phyloP scores from a whole-genome alignment of 495 filamentous ascomycete genomes.

The Penicillium robsamsonii region DNA sequence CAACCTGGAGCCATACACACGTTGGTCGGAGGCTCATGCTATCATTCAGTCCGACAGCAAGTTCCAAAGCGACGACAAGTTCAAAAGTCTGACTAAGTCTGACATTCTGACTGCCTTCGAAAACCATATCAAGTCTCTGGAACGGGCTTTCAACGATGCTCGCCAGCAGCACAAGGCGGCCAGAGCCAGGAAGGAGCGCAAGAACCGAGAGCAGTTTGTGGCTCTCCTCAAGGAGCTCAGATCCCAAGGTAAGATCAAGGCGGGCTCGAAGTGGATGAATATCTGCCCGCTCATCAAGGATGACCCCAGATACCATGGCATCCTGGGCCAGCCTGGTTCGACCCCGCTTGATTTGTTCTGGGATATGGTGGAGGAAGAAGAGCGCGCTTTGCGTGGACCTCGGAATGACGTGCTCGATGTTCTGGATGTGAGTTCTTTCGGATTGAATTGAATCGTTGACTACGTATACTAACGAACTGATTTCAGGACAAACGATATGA shows the following conservation, averaged over 20 bases:
- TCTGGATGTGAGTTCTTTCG: constrained; percentile 66
- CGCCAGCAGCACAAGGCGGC: constrained; percentile 81
- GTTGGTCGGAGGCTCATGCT: constrained; percentile 87
- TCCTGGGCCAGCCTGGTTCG: constrained; percentile 85
- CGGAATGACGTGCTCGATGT: constrained; percentile 87
- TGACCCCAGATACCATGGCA: constrained; percentile 79
- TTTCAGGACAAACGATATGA: constrained; percentile 84
- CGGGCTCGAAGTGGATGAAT: constrained; percentile 85
- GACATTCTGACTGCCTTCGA: constrained; percentile 93
- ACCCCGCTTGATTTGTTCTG: constrained; percentile 93
- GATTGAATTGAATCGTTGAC: not conserved
- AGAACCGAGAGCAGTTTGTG: constrained; percentile 77
- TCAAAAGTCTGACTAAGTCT: constrained; percentile 79
- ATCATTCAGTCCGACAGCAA: constrained; percentile 75
- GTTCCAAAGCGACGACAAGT: constrained; percentile 84
- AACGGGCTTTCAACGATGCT: constrained; percentile 84
- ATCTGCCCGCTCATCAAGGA: constrained; percentile 73
- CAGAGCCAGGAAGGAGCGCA: constrained; percentile 76
- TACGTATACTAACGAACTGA: constrained; percentile 21
- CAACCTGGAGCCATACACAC: constrained; percentile 87
- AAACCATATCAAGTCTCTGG: constrained; percentile 87
- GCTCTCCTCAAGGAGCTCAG: constrained; percentile 71
- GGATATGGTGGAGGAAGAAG: constrained; percentile 94
- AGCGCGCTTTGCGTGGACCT: constrained; percentile 72
- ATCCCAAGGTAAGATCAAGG: constrained; percentile 79